Base-by-base conservation (phyloP, 305 asterid genomes). In the Solanum hybrid region DNA sequence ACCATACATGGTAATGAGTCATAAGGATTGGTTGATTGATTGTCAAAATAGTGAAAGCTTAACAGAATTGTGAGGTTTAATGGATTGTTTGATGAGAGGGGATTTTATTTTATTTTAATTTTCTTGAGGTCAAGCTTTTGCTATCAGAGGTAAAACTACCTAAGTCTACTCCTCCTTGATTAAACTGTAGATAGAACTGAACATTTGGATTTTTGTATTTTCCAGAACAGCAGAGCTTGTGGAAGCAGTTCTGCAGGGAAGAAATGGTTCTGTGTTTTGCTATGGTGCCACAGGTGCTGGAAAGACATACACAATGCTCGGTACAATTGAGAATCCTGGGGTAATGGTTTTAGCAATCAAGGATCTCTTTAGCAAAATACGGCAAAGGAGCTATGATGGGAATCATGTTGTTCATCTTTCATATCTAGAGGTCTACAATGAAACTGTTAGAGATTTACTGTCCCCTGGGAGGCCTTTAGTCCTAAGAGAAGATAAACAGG, bases 271-370 rank as follows among this genome's bases (percentile, higher is more conserved):
- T 7, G 95, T 94, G 72, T 94, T 94, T 38, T 94, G 96, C 91
- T 94, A 94, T 71, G 96, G 96, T 75, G 95, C 96, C 85, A 94
- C 95, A 13, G 96, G 96, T 86, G 96, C 95, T n/a, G 95, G 96
- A 86, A 94, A 94, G 90, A 93, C 96, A 40, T 90, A 93, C 66
- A 94, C 96, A 88, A 94, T 94, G 96, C 95, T 93, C 2, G 96
- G 96, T 36, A 94, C 95, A 1, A 79, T 90, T 46, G 95, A 93
- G 90, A 93, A 92, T 85, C 96, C 96, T 0, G 96, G 96, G 10
- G 95, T 94, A 27, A 94, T 94, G 96, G 96, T 94, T 29, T 92
- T 94, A 82, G 96, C 96, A 10, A 94, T 94, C 34, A 93, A 94
- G 92, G 96, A 94, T 90, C 95, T 94, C 34, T 94, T 94, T 88